Percentiles rank a stretch among this genome's conserved stretches.
Conservation (phyloP, 768 basidiomycete genomes). For the Russula virescens region DNA sequence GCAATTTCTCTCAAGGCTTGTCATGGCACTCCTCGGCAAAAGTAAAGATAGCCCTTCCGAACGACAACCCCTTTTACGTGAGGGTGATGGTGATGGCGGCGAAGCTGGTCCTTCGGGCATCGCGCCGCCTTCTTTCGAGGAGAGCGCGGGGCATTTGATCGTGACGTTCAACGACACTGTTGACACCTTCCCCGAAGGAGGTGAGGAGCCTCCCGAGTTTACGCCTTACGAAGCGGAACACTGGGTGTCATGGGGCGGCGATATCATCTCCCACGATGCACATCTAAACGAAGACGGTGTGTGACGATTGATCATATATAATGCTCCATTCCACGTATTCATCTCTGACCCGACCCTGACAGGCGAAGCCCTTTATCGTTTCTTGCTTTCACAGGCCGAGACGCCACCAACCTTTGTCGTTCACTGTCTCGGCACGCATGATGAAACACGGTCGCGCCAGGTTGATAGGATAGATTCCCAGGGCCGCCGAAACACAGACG, state of each 20-base stretch:
- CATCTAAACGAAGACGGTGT: conserved; percentile 62
- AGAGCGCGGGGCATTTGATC: conserved; percentile 23
- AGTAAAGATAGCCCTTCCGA: background rate
- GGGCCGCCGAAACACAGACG: conserved; percentile 33
- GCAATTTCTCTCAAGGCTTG: background rate
- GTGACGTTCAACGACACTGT: conserved; percentile 28
- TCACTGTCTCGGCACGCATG: conserved; percentile 50
- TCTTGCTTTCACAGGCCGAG: conserved; percentile 53
- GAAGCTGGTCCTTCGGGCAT: conserved; percentile 14
- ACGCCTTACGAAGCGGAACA: conserved; percentile 58
- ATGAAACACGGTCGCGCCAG: conserved; percentile 45
- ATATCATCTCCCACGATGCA: conserved; percentile 63
- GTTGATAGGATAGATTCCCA: conserved; percentile 36
- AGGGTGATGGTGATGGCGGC: background rate
- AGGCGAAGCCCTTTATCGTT: conserved; percentile 73
- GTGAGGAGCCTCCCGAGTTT: conserved; percentile 51
- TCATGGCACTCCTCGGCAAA: conserved; percentile 1
- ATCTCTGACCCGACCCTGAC: background rate
- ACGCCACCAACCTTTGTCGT: conserved; percentile 42
- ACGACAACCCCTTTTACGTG: background rate
- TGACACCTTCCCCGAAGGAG: conserved; percentile 29
- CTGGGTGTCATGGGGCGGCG: conserved; percentile 42
- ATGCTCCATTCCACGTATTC: background rate
- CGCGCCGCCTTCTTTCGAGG: conserved; percentile 24
- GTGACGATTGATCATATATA: conserved; percentile 20